phyloP scores from a whole-genome alignment of 768 basidiomycete species.

The Chalciporus pseudorubinellus region DNA sequence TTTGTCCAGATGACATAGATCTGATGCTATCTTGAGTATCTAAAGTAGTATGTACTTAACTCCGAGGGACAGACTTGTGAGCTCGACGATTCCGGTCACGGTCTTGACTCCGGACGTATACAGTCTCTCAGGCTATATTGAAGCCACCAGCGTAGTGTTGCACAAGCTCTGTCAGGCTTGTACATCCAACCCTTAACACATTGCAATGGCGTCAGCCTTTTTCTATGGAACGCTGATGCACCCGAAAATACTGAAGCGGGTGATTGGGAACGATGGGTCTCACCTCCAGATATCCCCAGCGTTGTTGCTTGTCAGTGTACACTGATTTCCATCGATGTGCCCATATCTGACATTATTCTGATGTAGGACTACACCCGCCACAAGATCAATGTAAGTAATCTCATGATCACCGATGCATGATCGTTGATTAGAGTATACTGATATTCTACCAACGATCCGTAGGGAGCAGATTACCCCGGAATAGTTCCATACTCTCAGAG shows the following conservation, averaged over 20 bases:
- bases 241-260: conserved; percentile 74
- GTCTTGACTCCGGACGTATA: too few relatives aligned
- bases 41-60: too few relatives aligned
- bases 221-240: conserved; percentile 93
- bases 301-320: conserved; percentile 57
- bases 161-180: too few relatives aligned
- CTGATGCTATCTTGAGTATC: too few relatives aligned
- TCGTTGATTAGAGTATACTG: background rate
- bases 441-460: conserved; percentile 7
- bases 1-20: too few relatives aligned
- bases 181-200: too few relatives aligned
- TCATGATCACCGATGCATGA: background rate
- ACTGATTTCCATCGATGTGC: background rate
- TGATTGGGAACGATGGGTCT: conserved; percentile 66
- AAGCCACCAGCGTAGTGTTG: too few relatives aligned
- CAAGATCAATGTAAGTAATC: conserved; percentile 55
- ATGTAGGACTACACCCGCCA: conserved; percentile 77
- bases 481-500: conserved; percentile 61
- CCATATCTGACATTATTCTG: background rate
- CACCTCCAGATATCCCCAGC: conserved; percentile 72
- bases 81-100: too few relatives aligned
- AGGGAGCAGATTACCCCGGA: conserved; percentile 82
- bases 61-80: too few relatives aligned
- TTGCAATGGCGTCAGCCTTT: conserved; percentile 52
- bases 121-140: too few relatives aligned